A percentile compares a stretch with the other conserved stretches of the same genome.
Evolutionary conservation across 2,329 filamentous ascomycete species (phyloP).

Genomic region (Bisporella sp.): DNA sequence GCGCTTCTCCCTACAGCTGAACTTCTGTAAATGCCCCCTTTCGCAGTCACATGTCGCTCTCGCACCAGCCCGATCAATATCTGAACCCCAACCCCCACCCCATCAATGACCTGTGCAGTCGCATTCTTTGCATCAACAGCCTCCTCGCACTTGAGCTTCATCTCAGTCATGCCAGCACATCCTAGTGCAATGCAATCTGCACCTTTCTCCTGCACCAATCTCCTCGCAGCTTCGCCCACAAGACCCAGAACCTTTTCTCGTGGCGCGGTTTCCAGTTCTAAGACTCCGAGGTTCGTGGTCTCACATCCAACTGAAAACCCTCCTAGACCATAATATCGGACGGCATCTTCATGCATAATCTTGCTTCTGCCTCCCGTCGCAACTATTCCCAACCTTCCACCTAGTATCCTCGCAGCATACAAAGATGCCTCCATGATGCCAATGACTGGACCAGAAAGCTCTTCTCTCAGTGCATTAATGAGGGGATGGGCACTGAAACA

Average conservation of each 20-base stretch:
- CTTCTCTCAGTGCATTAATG: constrained; percentile 50
- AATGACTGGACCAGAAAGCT: constrained; percentile 47
- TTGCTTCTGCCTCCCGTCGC: constrained; percentile 64
- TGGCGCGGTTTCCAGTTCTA: constrained; percentile 67
- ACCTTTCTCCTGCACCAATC: constrained; percentile 49
- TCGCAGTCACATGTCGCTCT: constrained; percentile 38
- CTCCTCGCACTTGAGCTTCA: constrained; percentile 52
- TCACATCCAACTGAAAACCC: constrained; percentile 38
- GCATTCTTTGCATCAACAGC: constrained; percentile 36
- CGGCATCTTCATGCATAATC: constrained; percentile 65
- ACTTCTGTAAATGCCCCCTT: constrained; percentile 36
- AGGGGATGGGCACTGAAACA: constrained; percentile 83
- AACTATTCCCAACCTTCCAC: constrained; percentile 70
- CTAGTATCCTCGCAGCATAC: constrained; percentile 42
- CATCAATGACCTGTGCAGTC: constrained; percentile 41
- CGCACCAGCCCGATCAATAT: constrained; percentile 38
- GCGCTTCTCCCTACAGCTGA: constrained; percentile 31
- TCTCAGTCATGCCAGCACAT: constrained; percentile 84
- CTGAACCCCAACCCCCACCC: constrained; percentile 40
- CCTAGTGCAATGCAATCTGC: constrained; percentile 72
- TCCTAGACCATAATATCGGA: constrained; percentile 55
- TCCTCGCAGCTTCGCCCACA: constrained; percentile 62
- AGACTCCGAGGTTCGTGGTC: constrained; percentile 66
- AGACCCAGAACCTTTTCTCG: constrained; percentile 56
- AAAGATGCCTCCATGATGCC: constrained; percentile 79